These are phyloP conservation scores for Gleditsia sinensis DNA, from an alignment of 306 rosid species.

Conservation along the genomic window DNA sequence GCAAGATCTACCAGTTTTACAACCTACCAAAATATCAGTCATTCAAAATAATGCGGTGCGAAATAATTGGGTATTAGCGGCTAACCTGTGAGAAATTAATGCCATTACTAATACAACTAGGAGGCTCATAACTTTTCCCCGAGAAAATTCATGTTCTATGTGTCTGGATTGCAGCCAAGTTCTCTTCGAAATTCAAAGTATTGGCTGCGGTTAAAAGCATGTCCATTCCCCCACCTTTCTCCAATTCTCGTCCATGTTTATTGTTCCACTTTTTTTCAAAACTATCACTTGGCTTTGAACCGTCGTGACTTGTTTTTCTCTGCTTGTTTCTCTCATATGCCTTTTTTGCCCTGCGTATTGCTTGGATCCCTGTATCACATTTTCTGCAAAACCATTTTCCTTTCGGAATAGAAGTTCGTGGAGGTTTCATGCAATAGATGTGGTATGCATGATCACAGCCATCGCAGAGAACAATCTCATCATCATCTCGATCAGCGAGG, in stretches of 20 bases:
- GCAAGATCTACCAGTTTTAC: conserved; percentile 51
- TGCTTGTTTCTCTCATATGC: conserved; percentile 49
- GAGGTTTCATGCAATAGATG: conserved; percentile 80
- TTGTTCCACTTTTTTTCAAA: conserved; percentile 45
- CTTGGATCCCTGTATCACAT: conserved; percentile 65
- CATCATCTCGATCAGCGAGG: conserved; percentile 66
- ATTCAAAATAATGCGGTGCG: conserved; percentile 31
- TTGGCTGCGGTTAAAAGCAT: conserved; percentile 59
- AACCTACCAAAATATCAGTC: conserved; percentile 54
- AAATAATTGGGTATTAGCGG: conserved; percentile 39
- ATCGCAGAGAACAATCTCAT: conserved; percentile 77
- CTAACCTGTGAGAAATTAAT: conserved; percentile 31
- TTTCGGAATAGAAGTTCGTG: conserved; percentile 55
- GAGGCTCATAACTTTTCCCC: conserved; percentile 4
- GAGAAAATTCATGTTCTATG: conserved; percentile 34
- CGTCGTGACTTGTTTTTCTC: conserved; percentile 41
- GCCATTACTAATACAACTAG: conserved; percentile 48
- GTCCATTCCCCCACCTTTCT: conserved; percentile 76
- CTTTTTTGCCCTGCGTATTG: conserved; percentile 57
- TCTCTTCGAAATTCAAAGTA: conserved; percentile 65
- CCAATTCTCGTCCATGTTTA: conserved; percentile 49
- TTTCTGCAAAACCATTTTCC: conserved; percentile 88
- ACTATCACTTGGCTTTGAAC: conserved; percentile 34
- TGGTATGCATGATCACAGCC: conserved; percentile 96
- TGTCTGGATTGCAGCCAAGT: conserved; percentile 42